Evolutionary conservation across 352 stramenopile species (phyloP).

Genomic region (Sclerospora graminicola): DNA sequence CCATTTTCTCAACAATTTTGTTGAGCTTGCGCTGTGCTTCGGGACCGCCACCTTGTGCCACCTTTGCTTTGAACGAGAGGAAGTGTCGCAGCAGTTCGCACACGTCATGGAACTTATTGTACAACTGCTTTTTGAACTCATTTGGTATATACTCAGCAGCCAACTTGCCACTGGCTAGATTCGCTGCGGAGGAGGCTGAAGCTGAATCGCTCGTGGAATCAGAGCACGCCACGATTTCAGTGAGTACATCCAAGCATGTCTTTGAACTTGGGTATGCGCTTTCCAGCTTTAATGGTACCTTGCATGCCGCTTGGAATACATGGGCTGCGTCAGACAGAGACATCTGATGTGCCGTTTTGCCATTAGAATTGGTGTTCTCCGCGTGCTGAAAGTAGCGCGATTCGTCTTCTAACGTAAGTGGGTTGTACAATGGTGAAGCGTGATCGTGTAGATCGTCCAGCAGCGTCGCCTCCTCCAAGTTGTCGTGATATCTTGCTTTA

Average conservation of each 20-base stretch:
- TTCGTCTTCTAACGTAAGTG: conserved; percentile 72
- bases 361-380: conserved; percentile 18
- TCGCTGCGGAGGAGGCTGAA: conserved; percentile 39
- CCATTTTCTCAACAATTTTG: conserved; percentile 81
- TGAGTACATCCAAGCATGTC: conserved; percentile 43
- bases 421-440: conserved; percentile 46
- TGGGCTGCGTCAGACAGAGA: conserved; percentile 22
- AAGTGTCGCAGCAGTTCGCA: conserved; percentile 78
- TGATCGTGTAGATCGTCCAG: conserved; percentile 63
- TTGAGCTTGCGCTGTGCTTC: conserved; percentile 73
- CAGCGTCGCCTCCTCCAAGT: conserved; percentile 44
- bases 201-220: conserved; percentile 44
- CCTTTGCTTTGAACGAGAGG: conserved; percentile 67
- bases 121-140: conserved; percentile 83
- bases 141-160: conserved; percentile 69
- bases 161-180: conserved; percentile 38
- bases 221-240: conserved; percentile 54
- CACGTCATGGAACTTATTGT: conserved; percentile 81
- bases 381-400: conserved; percentile 71
- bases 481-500: conserved; percentile 36
- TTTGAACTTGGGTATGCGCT: conserved; percentile 44
- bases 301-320: conserved; percentile 38
- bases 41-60: conserved; percentile 34
- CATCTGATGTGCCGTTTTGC: conserved; percentile 11
- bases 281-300: conserved; percentile 33